Evolutionary conservation across 148 eudicot genomes (phyloP), one percentile per base, ranked within the genome.

Genomic region (Cornus suecica): DNA sequence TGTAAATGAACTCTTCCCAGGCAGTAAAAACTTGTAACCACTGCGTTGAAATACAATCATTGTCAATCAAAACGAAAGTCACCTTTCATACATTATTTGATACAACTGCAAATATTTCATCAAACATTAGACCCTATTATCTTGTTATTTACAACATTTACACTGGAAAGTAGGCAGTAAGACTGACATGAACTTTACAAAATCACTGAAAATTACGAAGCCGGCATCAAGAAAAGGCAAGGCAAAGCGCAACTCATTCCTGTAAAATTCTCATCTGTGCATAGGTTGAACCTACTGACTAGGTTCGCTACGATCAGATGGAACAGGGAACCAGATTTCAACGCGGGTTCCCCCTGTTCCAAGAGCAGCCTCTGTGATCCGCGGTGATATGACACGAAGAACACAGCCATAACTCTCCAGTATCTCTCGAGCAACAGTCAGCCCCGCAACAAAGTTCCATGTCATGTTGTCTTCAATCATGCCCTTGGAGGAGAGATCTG

Each of bases 391-490:
- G 31, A 95, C 93, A 64, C 98, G 93, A 8, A 95, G 86, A 16
- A 93, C 94, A 64, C 98, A 91, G 1, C 99, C 99, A 58, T 93
- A 95, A 80, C 83, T 92, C 79, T 95, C 99, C 22, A 95, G 85
- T 83, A 95, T 95, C 80, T 95, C 99, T 65, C 93, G 85, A 34
- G 98, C 94, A 74, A 95, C 97, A 65, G 94, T 88, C 66, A 95
- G 78, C 34, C 99, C 97, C 2, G 99, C 98, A 4, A 93, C 79
- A 74, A 95, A 95, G 82, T 95, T 95, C 99, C 99, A 95, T 10
- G 99, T 88, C 97, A 91, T 93, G 83, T 95, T 95, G 87, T 95
- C 98, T 77, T 91, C 94, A 24, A 90, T 73, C 88, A 78, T 88
- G 24, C 86, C 88, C 42, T 90, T 86, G 0, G 91, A 88, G 68